phyloP scores from a whole-genome alignment of 352 stramenopile genomes.

The Phytophthora brassicae region DNA sequence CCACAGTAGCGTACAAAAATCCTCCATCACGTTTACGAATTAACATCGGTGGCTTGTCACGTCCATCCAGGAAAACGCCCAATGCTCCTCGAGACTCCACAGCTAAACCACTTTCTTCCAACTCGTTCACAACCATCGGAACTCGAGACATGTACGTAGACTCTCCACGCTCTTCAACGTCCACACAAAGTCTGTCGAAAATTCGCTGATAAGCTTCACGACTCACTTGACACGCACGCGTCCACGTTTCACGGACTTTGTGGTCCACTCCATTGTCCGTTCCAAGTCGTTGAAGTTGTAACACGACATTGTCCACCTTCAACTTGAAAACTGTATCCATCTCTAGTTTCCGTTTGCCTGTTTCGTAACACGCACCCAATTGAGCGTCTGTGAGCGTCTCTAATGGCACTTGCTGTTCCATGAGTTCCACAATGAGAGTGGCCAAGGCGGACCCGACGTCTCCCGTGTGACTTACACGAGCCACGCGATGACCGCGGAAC shows the following conservation, averaged over 20 bases:
- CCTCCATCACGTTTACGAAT: conserved; percentile 81
- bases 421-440: conserved; percentile 72
- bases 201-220: conserved; percentile 64
- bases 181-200: conserved; percentile 66
- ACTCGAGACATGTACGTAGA: conserved; percentile 77
- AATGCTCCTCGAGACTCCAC: conserved; percentile 65
- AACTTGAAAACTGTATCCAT: conserved; percentile 58
- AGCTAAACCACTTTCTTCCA: conserved; percentile 49
- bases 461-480: conserved; percentile 75
- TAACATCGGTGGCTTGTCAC: conserved; percentile 77
- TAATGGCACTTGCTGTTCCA: conserved; percentile 51
- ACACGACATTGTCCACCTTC: conserved; percentile 64
- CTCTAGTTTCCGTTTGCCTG: conserved; percentile 49
- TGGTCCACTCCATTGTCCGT: conserved; percentile 34
- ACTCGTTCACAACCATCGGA: conserved; percentile 40
- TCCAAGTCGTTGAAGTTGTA: conserved; percentile 70
- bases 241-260: conserved; percentile 53
- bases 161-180: conserved; percentile 70
- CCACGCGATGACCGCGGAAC: conserved; percentile 72
- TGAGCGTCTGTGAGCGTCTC: conserved; percentile 58
- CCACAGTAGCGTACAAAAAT: conserved; percentile 79
- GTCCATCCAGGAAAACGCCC: conserved; percentile 73
- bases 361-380: conserved; percentile 70
- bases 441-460: conserved; percentile 79
- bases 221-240: conserved; percentile 68